Evolutionary conservation across 2,329 filamentous ascomycete genomes (phyloP).

Genomic region (Aspergillus arachidicola): DNA sequence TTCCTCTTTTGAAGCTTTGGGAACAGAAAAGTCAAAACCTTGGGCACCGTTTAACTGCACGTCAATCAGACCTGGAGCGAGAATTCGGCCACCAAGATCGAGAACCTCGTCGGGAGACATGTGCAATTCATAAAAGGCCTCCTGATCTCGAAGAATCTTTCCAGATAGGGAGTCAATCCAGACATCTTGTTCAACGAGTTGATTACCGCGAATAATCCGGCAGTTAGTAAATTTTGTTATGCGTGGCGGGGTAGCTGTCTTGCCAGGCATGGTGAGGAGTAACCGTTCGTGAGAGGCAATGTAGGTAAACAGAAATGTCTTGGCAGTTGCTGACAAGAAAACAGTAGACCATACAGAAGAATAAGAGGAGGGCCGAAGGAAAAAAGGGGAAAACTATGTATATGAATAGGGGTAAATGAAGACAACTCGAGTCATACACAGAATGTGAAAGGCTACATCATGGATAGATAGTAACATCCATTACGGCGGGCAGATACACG

Average conservation of each 20-base stretch:
- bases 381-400: not conserved
- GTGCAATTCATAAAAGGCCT: conserved; percentile 55
- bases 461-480: conserved; percentile 15
- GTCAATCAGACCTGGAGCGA: conserved; percentile 86
- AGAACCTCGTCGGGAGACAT: conserved; percentile 69
- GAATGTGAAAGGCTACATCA: not conserved
- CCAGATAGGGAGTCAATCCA: conserved; percentile 83
- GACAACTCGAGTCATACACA: not conserved
- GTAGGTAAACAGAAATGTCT: conserved; percentile 15
- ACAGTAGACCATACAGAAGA: conserved; percentile 19
- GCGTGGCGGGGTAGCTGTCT: conserved; percentile 39
- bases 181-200: conserved; percentile 75
- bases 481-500: not conserved
- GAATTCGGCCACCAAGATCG: conserved; percentile 78
- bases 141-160: conserved; percentile 74
- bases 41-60: conserved; percentile 90
- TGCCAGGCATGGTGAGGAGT: conserved; percentile 36
- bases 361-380: not conserved
- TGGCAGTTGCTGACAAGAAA: conserved; percentile 19
- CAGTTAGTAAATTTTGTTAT: conserved; percentile 92
- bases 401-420: not conserved
- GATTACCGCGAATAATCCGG: conserved; percentile 68
- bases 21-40: conserved; percentile 87
- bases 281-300: not conserved
- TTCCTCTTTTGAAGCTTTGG: conserved; percentile 63